Base-by-base conservation (phyloP, 2,329 filamentous ascomycete genomes). In the Fusarium decemcellulare region DNA sequence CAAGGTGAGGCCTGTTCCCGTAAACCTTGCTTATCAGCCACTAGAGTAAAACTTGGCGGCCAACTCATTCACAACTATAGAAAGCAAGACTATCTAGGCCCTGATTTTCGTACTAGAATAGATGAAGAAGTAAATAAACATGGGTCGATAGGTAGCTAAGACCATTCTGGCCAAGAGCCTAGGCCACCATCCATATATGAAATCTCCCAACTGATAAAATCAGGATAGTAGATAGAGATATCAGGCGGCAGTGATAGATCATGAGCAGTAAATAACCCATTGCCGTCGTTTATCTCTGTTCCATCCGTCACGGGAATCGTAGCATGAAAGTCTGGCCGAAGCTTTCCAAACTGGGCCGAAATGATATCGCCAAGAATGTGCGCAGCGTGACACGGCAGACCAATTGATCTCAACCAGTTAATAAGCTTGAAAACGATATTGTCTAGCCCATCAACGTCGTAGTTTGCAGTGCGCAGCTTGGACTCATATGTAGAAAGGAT, bases 351-450 rank as follows among this genome's bases (percentile, higher is more conserved):
- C 27, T 73, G 68, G 1, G 68, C 65, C 5, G 59, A 57, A 3
- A 76, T 58, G n/a, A 76, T 67, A 14, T 75, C 63, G 5, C 74
- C 67, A 0, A 77, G 60, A 2, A 76, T 63, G 44, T 75, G 72
- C 3, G 74, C 68, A 0, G 65, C 72, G 14, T 77, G 73, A n/a
- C 74, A 76, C 8, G 67, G 53, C 5, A 72, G 5, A 0, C 75
- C 74, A n/a, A 76, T 73, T 0, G 72, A 68, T 7, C 59, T 58
- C 9, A 76, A 64, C 74, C 74, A 77, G 7, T 47, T 55, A 2
- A 76, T 53, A 1, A 77, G 67, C 7, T 48, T 65, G 12, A 59
- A 40, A 0, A 77, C 46, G 1, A 72, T 56, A 11, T 40, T 47
- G 7, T 75, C 73, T 4, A 76, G 23, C 1, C 55, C 58, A 0